Evolutionary conservation across 257 asterid genomes (phyloP).

Genomic region (Rauvolfia tetraphylla): DNA sequence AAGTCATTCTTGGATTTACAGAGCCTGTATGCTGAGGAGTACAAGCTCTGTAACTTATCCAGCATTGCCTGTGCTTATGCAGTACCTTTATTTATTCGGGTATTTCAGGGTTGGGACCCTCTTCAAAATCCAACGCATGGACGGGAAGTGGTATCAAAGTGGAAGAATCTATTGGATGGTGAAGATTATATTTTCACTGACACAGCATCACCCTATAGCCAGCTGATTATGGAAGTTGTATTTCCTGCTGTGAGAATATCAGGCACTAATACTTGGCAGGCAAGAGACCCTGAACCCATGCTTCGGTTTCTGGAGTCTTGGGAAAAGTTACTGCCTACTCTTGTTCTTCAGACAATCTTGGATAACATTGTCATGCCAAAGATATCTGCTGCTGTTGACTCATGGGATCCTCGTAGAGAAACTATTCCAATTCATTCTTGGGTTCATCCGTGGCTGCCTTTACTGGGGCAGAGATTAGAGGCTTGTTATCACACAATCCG

Average conservation of each 20-base stretch:
- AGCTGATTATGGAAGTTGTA: conserved; percentile 87
- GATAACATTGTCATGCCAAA: conserved; percentile 69
- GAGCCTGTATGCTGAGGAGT: conserved; percentile 53
- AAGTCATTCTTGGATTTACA: conserved; percentile 58
- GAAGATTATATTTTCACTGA: conserved; percentile 42
- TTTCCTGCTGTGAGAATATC: conserved; percentile 92
- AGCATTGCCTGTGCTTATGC: conserved; percentile 87
- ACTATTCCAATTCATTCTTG: conserved; percentile 84
- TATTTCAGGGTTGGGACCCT: conserved; percentile 93
- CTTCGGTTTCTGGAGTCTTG: conserved; percentile 78
- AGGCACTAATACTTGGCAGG: conserved; percentile 89
- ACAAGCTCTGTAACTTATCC: conserved; percentile 65
- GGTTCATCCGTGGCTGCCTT: conserved; percentile 94
- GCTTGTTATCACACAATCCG: conserved; percentile 75
- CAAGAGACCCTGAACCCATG: conserved; percentile 89
- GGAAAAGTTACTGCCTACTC: conserved; percentile 70
- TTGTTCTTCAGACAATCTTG: conserved; percentile 56
- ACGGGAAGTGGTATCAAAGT: conserved; percentile 49
- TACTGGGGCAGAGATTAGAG: conserved; percentile 68
- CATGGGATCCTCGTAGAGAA: conserved; percentile 91
- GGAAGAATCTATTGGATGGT: conserved; percentile 72
- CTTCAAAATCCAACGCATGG: conserved; percentile 90
- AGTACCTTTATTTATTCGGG: conserved; percentile 67
- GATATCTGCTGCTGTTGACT: conserved; percentile 66
- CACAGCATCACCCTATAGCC: conserved; percentile 62